Base-by-base conservation (phyloP, 73 alveolate species). In the Blepharisma stoltei region DNA sequence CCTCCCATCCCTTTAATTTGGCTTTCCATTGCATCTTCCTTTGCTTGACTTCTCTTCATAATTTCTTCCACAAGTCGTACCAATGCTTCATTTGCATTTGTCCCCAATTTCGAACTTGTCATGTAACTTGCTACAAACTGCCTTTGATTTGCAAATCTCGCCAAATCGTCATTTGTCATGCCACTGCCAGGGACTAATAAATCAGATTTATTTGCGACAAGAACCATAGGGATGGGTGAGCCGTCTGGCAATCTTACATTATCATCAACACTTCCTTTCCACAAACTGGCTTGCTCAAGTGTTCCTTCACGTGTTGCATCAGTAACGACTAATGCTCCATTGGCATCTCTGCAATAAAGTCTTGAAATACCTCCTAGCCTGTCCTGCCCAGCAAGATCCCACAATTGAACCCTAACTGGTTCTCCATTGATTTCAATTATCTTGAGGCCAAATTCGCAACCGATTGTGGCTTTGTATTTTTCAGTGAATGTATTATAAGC, bases 301-400 rank as follows among this genome's bases (percentile, higher is more conserved):
- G 83, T 77, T 18, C 78, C 71, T 20, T 41, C 23, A 41, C 78
- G 47, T 47, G 41, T 77, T 14, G 76, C 83, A 45, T 90, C 94
- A 54, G 89, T 76, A 41, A 83, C 87, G 23, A 86, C 89, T 38
- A 90, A 43, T 9, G 91, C 88, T 43, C 96, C 96, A 14, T 84
- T 55, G 7, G 92, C 82, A 32, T 87, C 96, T 73, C 89, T 85
- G 65, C 96, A 90, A 66, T 86, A 90, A 54, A 90, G 84, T 69
- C 84, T 86, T 6, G 86, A 78, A 48, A 90, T 50, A 0, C 84
- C 84, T 1, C 92, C 94, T 37, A 77, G 80, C 32, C 94, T 82
- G 67, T 90, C 96, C 67, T 90, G 91, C 1, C 96, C 96, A 18
- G 92, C 94, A 43, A 90, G 49, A 67, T 90, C 96, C 96, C 96